phyloP scores from a whole-genome alignment of 305 asterid genomes.

The Nicotiana rustica region DNA sequence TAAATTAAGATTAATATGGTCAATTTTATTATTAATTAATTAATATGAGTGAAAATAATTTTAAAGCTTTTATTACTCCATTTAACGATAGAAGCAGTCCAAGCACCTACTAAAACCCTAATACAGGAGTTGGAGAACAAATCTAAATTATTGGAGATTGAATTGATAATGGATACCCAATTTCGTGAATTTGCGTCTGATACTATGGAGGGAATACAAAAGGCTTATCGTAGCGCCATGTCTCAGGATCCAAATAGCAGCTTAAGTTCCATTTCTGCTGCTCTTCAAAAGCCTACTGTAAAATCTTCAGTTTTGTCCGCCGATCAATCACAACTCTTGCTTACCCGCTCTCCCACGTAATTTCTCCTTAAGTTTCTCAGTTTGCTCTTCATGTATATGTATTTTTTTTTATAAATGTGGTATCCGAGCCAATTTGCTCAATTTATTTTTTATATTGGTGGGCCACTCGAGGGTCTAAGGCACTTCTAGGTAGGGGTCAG shows the following conservation, averaged over 20 bases:
- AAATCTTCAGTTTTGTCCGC: slow-evolving; percentile 46
- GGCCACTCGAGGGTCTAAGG: no score
- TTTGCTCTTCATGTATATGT: no score
- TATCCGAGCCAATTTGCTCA: no score
- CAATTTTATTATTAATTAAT: no score
- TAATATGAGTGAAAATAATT: no score
- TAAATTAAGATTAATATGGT: no score
- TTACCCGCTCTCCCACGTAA: slow-evolving; percentile 60
- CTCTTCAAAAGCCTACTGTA: slow-evolving; percentile 54
- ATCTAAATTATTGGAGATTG: background rate
- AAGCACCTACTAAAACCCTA: slow-evolving; percentile 38
- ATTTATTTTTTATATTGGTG: no score
- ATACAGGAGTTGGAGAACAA: background rate
- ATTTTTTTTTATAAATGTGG: background rate
- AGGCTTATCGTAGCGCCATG: slow-evolving; percentile 53
- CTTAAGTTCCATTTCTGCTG: slow-evolving; percentile 54
- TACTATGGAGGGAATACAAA: slow-evolving; percentile 63
- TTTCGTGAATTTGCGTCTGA: background rate
- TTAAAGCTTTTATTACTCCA: no score
- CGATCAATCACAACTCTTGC: slow-evolving; percentile 52
- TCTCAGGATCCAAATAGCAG: slow-evolving; percentile 53
- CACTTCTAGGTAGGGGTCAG: no score
- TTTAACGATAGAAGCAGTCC: no score
- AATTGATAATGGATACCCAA: background rate
- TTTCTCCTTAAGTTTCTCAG: no score